These are phyloP conservation scores for Abrus pulchellus DNA, from an alignment of 306 rosid species.

Conservation along the genomic window DNA sequence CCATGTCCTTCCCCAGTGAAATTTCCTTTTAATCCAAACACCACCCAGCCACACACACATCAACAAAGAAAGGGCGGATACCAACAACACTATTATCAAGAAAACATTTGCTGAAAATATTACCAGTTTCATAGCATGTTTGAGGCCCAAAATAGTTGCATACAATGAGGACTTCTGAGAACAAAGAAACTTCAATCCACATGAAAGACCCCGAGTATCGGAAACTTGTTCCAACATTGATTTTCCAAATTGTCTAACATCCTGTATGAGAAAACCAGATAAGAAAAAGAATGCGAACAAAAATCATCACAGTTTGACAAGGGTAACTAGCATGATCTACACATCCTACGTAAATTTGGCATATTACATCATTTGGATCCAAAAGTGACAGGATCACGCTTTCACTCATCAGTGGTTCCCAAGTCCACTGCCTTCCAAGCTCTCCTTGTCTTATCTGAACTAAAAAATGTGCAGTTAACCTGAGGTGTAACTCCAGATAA, in stretches of 20 bases:
- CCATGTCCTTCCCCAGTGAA: conserved; percentile 22
- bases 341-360: conserved; percentile 32
- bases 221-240: conserved; percentile 89
- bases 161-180: conserved; percentile 64
- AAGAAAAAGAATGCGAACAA: conserved; percentile 28
- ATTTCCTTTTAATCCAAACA: conserved; percentile 11
- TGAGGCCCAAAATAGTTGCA: conserved; percentile 76
- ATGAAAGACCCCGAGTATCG: conserved; percentile 78
- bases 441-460: conserved; percentile 76
- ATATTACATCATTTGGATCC: conserved; percentile 86
- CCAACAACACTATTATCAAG: conserved; percentile 42
- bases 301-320: conserved; percentile 38
- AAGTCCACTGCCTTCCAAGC: conserved; percentile 82
- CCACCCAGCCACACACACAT: background rate
- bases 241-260: conserved; percentile 90
- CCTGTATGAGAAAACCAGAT: conserved; percentile 58
- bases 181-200: conserved; percentile 89
- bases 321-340: conserved; percentile 28
- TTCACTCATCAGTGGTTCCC: conserved; percentile 96
- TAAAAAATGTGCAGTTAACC: conserved; percentile 89
- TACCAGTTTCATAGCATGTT: conserved; percentile 96
- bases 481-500: conserved; percentile 61
- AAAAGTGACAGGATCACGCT: conserved; percentile 88
- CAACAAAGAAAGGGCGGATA: conserved; percentile 8
- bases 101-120: conserved; percentile 47